Percentiles rank a stretch among this genome's conserved stretches.
These are phyloP conservation scores for Apiotrichum laibachii DNA, from an alignment of 1,284 basidiomycete genomes.

Conservation along the genomic window DNA sequence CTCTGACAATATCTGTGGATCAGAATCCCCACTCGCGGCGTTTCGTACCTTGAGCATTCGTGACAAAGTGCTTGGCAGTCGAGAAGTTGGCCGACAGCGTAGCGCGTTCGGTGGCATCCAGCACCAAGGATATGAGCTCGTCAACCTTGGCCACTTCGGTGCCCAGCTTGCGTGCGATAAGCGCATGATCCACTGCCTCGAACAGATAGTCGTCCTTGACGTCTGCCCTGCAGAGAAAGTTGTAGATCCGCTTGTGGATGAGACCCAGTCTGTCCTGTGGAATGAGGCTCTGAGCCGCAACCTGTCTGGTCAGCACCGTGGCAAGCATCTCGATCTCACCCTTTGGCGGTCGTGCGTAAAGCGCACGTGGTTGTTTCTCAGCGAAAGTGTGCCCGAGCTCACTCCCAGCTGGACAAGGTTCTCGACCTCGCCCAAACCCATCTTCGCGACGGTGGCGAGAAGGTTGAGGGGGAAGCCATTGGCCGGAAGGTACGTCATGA, in stretches of 20 bases:
- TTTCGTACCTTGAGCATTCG: constrained; percentile 20
- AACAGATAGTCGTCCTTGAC: constrained; percentile 32
- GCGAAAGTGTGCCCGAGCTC: constrained; percentile 16
- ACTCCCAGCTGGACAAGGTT: constrained; percentile 16
- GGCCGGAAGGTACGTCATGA: constrained; percentile 33
- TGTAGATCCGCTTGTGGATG: constrained; percentile 25
- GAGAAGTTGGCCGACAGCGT: constrained; percentile 25
- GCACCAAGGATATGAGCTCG: constrained; percentile 20
- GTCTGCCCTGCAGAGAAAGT: constrained; percentile 21
- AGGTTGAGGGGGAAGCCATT: constrained; percentile 19
- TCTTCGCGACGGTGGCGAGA: background rate
- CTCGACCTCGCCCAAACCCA: constrained; percentile 14
- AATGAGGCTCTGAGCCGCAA: constrained; percentile 34
- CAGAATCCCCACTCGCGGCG: background rate
- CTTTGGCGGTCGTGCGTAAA: constrained; percentile 44
- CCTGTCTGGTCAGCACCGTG: constrained; percentile 19
- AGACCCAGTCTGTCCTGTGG: constrained; percentile 13
- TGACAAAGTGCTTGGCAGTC: constrained; percentile 23
- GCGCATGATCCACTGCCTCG: constrained; percentile 35
- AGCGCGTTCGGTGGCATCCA: constrained; percentile 22
- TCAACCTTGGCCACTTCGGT: constrained; percentile 14
- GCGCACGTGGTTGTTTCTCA: constrained; percentile 15
- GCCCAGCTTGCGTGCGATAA: constrained; percentile 19
- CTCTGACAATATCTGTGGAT: constrained; percentile 20
- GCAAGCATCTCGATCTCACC: constrained; percentile 14